Conservation (phyloP, 148 eudicot species). For the Mesembryanthemum crystallinum region DNA sequence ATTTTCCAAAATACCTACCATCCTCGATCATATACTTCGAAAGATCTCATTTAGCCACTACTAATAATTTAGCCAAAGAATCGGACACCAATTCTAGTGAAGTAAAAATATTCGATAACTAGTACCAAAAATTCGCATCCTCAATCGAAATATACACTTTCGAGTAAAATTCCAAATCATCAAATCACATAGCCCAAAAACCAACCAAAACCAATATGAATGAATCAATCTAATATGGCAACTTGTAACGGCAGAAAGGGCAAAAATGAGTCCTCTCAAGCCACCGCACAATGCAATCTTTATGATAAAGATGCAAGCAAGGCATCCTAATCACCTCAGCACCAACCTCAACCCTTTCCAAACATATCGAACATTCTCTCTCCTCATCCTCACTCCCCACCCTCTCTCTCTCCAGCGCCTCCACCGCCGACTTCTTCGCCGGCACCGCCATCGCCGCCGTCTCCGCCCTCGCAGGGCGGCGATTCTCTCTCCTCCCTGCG, state of each 20-base stretch:
- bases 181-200: neutral
- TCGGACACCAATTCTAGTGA: no score
- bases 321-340: slow-evolving; percentile 33
- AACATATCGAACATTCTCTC: slow-evolving; percentile 33
- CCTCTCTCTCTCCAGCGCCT: slow-evolving; percentile 26
- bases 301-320: slow-evolving; percentile 35
- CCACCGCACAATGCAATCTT: slow-evolving; percentile 30
- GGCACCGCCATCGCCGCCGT: slow-evolving; percentile 16
- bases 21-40: no score
- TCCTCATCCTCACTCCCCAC: slow-evolving; percentile 14
- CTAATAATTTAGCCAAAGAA: no score
- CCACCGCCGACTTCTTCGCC: slow-evolving; percentile 30
- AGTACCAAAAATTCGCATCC: neutral
- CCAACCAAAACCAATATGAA: neutral
- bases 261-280: slow-evolving; percentile 29
- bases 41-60: no score
- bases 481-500: slow-evolving; percentile 6
- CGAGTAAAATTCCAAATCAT: no score
- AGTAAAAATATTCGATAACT: no score
- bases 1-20: no score
- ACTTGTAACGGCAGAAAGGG: slow-evolving; percentile 36
- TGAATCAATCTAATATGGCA: slow-evolving; percentile 21
- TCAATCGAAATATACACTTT: slow-evolving; percentile 8
- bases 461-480: neutral
- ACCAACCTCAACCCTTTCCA: slow-evolving; percentile 27